These are phyloP conservation scores for Infundibulicybe gibba DNA, from an alignment of 768 basidiomycete species.

Conservation along the genomic window DNA sequence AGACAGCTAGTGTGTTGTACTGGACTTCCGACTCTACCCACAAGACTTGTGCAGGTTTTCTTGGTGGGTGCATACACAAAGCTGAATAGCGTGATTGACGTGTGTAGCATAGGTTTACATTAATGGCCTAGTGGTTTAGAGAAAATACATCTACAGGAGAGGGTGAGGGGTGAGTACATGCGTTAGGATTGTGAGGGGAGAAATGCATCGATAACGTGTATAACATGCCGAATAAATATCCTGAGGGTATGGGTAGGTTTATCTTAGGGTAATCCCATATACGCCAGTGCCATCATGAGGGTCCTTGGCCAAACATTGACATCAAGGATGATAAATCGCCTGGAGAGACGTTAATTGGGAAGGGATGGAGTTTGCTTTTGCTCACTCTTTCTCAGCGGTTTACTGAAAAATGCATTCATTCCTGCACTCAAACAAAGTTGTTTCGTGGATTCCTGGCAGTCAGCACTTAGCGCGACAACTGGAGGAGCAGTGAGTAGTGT, in stretches of 20 bases:
- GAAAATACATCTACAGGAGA: too few species aligned
- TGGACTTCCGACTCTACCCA: too few species aligned
- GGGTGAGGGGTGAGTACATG: background rate
- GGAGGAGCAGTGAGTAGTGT: background rate
- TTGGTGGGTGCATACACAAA: too few species aligned
- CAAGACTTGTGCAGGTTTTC: too few species aligned
- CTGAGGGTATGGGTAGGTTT: background rate
- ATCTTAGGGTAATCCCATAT: background rate
- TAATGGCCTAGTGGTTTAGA: too few species aligned
- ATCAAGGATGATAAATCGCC: slow-evolving; percentile 52
- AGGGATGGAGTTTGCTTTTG: background rate
- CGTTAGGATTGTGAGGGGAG: background rate
- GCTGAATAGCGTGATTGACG: too few species aligned
- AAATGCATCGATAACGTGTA: slow-evolving; percentile 1
- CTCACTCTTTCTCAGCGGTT: slow-evolving; percentile 62
- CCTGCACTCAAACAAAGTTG: slow-evolving; percentile 74
- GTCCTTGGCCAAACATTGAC: slow-evolving; percentile 45
- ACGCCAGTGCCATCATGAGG: background rate
- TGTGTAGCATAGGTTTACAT: too few species aligned
- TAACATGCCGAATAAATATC: background rate
- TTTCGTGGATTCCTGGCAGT: slow-evolving; percentile 76
- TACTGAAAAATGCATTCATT: slow-evolving; percentile 76
- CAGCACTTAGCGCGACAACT: slow-evolving; percentile 75
- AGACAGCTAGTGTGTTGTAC: too few species aligned
- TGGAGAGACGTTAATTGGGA: slow-evolving; percentile 13